These are phyloP conservation scores for Vicia villosa DNA, from an alignment of 306 rosid species.

Conservation along the genomic window DNA sequence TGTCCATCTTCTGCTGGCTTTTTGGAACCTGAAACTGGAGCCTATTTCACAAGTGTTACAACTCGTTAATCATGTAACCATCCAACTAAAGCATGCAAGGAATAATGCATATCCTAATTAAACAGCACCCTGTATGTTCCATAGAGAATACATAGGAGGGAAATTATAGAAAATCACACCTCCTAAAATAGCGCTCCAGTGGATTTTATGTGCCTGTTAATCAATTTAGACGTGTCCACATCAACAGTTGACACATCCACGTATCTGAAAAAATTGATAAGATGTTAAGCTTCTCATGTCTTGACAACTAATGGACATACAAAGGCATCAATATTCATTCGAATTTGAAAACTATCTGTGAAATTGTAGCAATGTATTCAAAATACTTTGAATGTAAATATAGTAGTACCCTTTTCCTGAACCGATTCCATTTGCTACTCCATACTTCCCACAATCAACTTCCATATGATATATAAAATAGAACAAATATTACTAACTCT, in stretches of 20 bases:
- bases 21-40: conserved; percentile 98
- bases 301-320: neutral
- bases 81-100: neutral
- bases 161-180: conserved; percentile 45
- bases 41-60: conserved; percentile 53
- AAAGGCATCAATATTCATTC: conserved; percentile 28
- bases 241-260: conserved; percentile 97
- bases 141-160: conserved; percentile 13
- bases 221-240: conserved; percentile 71
- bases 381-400: conserved; percentile 13
- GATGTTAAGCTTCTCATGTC: conserved; percentile 14
- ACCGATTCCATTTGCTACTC: conserved; percentile 78
- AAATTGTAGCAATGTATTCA: conserved; percentile 16
- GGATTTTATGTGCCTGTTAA: conserved; percentile 60
- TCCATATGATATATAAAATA: conserved; percentile 53
- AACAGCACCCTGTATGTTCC: neutral
- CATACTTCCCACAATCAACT: conserved; percentile 84
- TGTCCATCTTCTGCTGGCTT: conserved; percentile 98
- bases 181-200: conserved; percentile 90
- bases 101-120: conserved; percentile 26
- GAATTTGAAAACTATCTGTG: conserved; percentile 25
- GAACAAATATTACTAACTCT: conserved; percentile 29
- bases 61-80: conserved; percentile 22
- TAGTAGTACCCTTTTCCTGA: conserved; percentile 89
- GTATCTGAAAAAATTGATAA: conserved; percentile 58